A percentile compares a stretch with the other conserved stretches of the same genome.
phyloP scores from a whole-genome alignment of 2,329 filamentous ascomycete species.

The Claviceps sp. region DNA sequence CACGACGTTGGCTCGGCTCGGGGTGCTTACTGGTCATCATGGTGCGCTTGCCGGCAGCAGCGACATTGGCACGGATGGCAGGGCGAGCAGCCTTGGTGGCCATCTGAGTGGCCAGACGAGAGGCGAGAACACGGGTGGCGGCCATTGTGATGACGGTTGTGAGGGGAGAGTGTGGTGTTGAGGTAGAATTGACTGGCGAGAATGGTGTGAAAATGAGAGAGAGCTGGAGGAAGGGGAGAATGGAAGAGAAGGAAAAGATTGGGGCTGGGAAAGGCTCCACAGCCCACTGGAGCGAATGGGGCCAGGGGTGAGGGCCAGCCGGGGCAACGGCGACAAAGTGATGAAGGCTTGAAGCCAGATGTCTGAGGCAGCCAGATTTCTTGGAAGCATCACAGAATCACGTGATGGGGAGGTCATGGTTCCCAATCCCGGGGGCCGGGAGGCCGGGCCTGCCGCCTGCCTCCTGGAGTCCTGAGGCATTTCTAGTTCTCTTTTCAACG shows the following conservation, averaged over 20 bases:
- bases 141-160: slow-evolving; percentile 63
- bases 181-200: slow-evolving; percentile 17
- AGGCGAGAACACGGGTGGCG: slow-evolving; percentile 64
- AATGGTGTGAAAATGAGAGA: slow-evolving; percentile 21
- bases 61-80: slow-evolving; percentile 51
- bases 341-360: slow-evolving; percentile 5
- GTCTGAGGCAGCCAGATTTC: slow-evolving; percentile 11
- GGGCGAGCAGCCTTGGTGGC: slow-evolving; percentile 67
- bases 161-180: slow-evolving; percentile 13
- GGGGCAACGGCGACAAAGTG: slow-evolving; percentile 19
- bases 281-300: slow-evolving; percentile 12
- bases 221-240: slow-evolving; percentile 22
- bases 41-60: slow-evolving; percentile 60
- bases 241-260: slow-evolving; percentile 25
- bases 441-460: slow-evolving; percentile 13
- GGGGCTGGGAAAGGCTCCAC: slow-evolving; percentile 23
- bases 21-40: slow-evolving; percentile 54
- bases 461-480: too few relatives aligned
- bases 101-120: slow-evolving; percentile 65
- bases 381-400: too few relatives aligned
- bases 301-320: slow-evolving; percentile 19
- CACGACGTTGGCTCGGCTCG: neutral
- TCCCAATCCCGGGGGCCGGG: slow-evolving; percentile 23
- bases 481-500: too few relatives aligned
- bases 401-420: too few relatives aligned